These are phyloP conservation scores for Euphorbia corollata DNA, from an alignment of 441 rosid species.

Conservation along the genomic window DNA sequence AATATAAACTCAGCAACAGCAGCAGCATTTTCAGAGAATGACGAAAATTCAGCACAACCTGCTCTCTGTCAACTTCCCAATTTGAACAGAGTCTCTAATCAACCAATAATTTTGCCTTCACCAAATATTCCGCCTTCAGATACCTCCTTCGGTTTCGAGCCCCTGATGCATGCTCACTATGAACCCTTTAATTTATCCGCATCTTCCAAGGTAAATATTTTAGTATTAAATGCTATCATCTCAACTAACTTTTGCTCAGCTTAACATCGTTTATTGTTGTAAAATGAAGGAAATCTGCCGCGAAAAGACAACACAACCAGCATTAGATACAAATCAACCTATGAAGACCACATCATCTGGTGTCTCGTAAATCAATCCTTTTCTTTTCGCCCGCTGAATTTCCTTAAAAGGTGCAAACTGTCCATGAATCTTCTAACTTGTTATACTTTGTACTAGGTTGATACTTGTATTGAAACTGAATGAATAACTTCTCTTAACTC, in stretches of 20 bases:
- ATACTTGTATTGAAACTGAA: constrained; percentile 17
- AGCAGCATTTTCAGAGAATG: constrained; percentile 34
- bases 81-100: constrained; percentile 29
- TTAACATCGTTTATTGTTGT: constrained; percentile 13
- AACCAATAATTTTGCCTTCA: constrained; percentile 30
- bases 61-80: constrained; percentile 27
- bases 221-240: constrained; percentile 10
- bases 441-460: constrained; percentile 21
- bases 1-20: constrained; percentile 28
- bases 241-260: constrained; percentile 2
- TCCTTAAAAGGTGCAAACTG: constrained; percentile 25
- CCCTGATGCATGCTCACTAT: constrained; percentile 32
- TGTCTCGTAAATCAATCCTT: constrained; percentile 17
- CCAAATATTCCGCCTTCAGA: constrained; percentile 30
- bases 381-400: constrained; percentile 7
- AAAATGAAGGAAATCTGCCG: constrained; percentile 39
- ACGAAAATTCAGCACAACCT: constrained; percentile 29
- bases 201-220: constrained; percentile 38
- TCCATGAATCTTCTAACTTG: constrained; percentile 25
- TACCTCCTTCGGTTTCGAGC: constrained; percentile 39
- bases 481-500: constrained; percentile 15
- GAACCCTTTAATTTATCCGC: constrained; percentile 34
- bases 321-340: constrained; percentile 29
- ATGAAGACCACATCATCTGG: constrained; percentile 33
- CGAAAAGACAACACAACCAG: constrained; percentile 29